phyloP scores from a whole-genome alignment of 2,329 filamentous ascomycete genomes.

The Penicillium sp. region DNA sequence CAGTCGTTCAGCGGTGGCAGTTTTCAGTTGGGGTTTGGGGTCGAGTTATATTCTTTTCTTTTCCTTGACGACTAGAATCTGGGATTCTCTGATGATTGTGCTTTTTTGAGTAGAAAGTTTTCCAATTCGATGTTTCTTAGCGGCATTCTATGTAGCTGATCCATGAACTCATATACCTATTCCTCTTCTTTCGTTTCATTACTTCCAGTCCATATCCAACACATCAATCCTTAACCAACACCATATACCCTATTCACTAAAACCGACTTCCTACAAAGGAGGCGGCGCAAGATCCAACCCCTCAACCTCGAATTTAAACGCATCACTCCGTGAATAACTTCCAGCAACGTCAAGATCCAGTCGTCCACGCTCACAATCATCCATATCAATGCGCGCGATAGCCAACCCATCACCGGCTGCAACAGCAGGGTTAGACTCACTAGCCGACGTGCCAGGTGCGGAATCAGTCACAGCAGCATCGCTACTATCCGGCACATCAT shows the following conservation, averaged over 20 bases:
- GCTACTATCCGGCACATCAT: conserved; percentile 31
- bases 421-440: background rate
- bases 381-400: conserved; percentile 74
- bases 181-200: background rate
- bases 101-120: background rate
- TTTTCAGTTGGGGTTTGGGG: background rate
- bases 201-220: background rate
- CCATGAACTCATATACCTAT: background rate
- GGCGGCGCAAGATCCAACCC: conserved; percentile 60
- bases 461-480: conserved; percentile 7
- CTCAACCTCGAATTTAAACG: conserved; percentile 59
- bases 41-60: background rate
- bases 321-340: conserved; percentile 74
- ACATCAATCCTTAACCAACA: background rate
- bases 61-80: conserved; percentile 1
- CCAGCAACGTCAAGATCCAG: conserved; percentile 82
- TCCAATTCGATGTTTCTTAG: background rate
- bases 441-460: conserved; percentile 39
- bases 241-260: background rate
- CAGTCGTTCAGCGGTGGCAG: conserved; percentile 4
- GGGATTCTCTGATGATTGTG: conserved; percentile 3
- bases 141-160: background rate
- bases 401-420: conserved; percentile 53
- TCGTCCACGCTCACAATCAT: conserved; percentile 78
- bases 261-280: conserved; percentile 37